Base-by-base conservation (phyloP, 306 rosid genomes). In the Erythrophleum fordii region DNA sequence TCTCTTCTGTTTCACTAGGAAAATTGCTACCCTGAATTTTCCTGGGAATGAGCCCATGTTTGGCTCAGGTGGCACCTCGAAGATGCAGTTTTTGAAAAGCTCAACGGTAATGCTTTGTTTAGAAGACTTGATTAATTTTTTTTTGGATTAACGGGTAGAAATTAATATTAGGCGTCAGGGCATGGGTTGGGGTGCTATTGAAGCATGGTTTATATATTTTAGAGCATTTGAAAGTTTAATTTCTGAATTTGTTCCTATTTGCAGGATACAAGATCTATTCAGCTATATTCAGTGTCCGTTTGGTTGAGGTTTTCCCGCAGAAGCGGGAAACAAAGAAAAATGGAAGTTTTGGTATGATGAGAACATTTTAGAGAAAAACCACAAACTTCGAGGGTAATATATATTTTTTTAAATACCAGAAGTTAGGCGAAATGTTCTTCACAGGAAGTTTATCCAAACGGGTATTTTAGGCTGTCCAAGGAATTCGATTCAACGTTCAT, bases 1-100 rank as follows among this genome's bases (percentile, higher is more conserved):
- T 75, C 18, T 29, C 65, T 60, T 11, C 13, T 26, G 20, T 26
- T 44, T 75, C 5, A 18, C 79, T 28, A 44, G 79, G 79, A 28
- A 60, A 26, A 56, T 55, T 28, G 59, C 70, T 42, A 12, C 58
- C 8, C 17, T n/a, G 12, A 53, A 6, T 18, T 39, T 35, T 22
- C 49, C 6, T 35, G 44, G 37, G 23, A 53, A 18, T 72, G 64
- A 20, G 29, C 37, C 56, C 26, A 39, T 35, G 70, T 22, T 35
- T 35, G 51, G 35, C 55, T 35, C 55, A 23, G 55, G 28, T 59
- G 79, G n/a, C n/a, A n/a, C 17, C 20, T 14, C 25, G 31, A 42
- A 23, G 46, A 58, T 42, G 66, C 14, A 18, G 56, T 58, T n/a
- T 44, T 76, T 11, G 5, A 35, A 52, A 53, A 12, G 66, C 17